phyloP scores from a whole-genome alignment of 1,139 yeast species.

The Arxiozyma heterogenica region DNA sequence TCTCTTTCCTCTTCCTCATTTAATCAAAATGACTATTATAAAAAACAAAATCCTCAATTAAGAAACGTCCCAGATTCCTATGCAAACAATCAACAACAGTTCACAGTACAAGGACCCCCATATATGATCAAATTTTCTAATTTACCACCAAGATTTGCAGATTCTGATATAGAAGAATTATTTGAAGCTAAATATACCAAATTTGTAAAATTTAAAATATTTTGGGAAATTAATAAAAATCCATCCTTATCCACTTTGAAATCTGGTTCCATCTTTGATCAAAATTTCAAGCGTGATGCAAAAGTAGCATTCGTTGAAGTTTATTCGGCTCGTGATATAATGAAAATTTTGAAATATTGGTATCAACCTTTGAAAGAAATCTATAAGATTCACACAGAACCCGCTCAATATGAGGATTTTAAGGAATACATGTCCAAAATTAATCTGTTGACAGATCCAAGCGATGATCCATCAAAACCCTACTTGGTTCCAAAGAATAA shows the following conservation, averaged over 20 bases:
- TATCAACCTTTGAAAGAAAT: conserved; percentile 22
- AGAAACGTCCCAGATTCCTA: neutral
- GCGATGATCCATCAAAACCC: conserved; percentile 22
- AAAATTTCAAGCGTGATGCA: conserved; percentile 30
- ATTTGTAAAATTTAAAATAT: conserved; percentile 32
- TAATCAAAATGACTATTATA: neutral
- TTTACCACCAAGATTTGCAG: conserved; percentile 36
- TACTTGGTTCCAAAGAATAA: conserved; percentile 32
- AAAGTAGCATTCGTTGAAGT: conserved; percentile 60
- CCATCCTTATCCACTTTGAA: conserved; percentile 21
- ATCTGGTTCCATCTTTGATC: conserved; percentile 23
- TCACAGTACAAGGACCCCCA: conserved; percentile 36
- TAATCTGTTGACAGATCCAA: conserved; percentile 18
- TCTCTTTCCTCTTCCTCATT: neutral
- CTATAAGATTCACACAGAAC: conserved; percentile 20
- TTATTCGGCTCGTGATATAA: conserved; percentile 38
- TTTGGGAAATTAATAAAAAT: conserved; percentile 34
- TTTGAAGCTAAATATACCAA: conserved; percentile 33
- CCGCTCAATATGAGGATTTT: conserved; percentile 27
- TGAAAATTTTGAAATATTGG: conserved; percentile 32
- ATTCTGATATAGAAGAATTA: conserved; percentile 31
- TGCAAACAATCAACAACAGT: neutral
- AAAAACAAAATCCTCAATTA: neutral
- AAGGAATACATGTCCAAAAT: conserved; percentile 25
- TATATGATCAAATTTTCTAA: conserved; percentile 48